Conservation (phyloP, 2,329 filamentous ascomycete genomes). For the Hypoxylon sp. region DNA sequence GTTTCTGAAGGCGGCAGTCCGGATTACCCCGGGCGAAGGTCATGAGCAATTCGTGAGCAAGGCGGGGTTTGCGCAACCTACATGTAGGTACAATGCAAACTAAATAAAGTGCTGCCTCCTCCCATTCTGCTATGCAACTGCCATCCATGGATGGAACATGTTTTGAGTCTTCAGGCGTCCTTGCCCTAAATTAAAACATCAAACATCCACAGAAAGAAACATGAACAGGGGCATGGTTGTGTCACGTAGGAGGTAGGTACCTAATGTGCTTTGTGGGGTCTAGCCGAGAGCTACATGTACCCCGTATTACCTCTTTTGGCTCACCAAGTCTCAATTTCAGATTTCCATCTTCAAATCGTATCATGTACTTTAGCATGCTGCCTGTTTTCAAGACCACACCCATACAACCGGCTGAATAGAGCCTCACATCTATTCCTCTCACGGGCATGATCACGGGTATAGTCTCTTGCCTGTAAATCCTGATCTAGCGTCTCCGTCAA, state of each 20-base stretch:
- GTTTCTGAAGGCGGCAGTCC: slow-evolving; percentile 14
- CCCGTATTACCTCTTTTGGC: slow-evolving; percentile 42
- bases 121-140: background rate
- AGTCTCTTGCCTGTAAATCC: slow-evolving; percentile 38
- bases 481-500: slow-evolving; percentile 24
- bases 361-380: slow-evolving; percentile 1
- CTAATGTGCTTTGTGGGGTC: slow-evolving; percentile 13
- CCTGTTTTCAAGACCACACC: slow-evolving; percentile 12
- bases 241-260: background rate
- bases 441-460: slow-evolving; percentile 23
- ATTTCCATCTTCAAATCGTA: slow-evolving; percentile 13
- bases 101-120: background rate
- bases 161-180: background rate
- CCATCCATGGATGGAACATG: background rate
- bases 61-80: slow-evolving; percentile 21
- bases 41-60: background rate
- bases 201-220: slow-evolving; percentile 3
- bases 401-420: slow-evolving; percentile 39
- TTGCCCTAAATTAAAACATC: slow-evolving; percentile 6
- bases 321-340: slow-evolving; percentile 4
- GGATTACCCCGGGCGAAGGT: slow-evolving; percentile 19
- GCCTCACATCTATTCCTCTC: slow-evolving; percentile 31
- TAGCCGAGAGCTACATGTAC: slow-evolving; percentile 27
- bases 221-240: background rate
- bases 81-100: background rate